Conservation (phyloP, 805 yeast genomes). For the Metahyphopichia silvanorum region DNA sequence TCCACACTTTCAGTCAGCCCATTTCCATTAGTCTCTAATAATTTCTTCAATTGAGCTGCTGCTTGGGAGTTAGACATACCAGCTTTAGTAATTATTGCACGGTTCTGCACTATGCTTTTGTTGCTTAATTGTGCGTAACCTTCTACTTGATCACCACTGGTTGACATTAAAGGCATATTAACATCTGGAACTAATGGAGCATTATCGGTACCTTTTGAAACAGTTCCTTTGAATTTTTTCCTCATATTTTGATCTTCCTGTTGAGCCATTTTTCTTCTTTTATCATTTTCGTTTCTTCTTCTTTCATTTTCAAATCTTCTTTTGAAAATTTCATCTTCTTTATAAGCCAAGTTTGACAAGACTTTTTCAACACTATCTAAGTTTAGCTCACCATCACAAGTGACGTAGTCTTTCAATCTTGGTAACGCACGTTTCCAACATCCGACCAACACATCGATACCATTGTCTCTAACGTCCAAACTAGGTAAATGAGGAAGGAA, state of each 20-base stretch:
- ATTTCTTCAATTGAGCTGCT: constrained; percentile 53
- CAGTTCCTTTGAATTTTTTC: constrained; percentile 45
- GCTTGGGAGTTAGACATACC: constrained; percentile 68
- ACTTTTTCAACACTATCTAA: constrained; percentile 73
- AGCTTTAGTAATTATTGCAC: constrained; percentile 63
- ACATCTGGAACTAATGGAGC: constrained; percentile 69
- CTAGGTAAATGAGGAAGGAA: constrained; percentile 95
- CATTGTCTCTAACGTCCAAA: constrained; percentile 90
- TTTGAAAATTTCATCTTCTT: constrained; percentile 77
- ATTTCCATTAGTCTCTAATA: constrained; percentile 27
- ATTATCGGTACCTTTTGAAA: constrained; percentile 70
- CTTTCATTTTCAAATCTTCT: constrained; percentile 66
- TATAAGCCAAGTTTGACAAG: constrained; percentile 58
- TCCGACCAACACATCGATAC: constrained; percentile 75
- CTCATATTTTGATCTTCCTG: constrained; percentile 45
- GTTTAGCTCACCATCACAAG: constrained; percentile 85
- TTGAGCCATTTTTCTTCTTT: constrained; percentile 51
- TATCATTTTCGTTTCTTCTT: constrained; percentile 54
- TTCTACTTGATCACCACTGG: constrained; percentile 67
- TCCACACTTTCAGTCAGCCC: too few relatives aligned
- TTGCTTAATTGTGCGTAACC: constrained; percentile 64
- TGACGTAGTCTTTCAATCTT: constrained; percentile 67
- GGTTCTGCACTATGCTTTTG: constrained; percentile 64
- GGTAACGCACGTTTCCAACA: constrained; percentile 82
- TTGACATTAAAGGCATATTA: constrained; percentile 74